Evolutionary conservation across 495 filamentous ascomycete species (phyloP), one percentile per base, ranked within the genome.

Genomic region (Penicillium coprophilum): DNA sequence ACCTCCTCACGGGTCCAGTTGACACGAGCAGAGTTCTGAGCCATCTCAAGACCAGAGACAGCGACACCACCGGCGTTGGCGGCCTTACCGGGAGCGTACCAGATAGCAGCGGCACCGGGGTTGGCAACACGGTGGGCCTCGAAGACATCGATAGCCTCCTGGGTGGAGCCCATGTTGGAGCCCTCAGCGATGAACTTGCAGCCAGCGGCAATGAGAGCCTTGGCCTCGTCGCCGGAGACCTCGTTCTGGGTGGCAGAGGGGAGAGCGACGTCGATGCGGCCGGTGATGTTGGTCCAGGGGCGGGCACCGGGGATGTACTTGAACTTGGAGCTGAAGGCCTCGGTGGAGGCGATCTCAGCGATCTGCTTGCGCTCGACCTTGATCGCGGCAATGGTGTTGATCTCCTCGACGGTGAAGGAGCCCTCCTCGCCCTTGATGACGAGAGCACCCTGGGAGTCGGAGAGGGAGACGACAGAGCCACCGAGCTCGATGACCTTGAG

Each of bases 161-260:
- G 92, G 46, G 92, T 96, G 79, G 91, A 97, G 52, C 94, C 94
- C 93, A 98, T 98, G 81, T 98, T 98, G 76, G 88, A 92, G 24
- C 94, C 94, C 77, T 98, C 94, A 55, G 94, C 94, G 65, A 97
- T 85, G 82, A 93, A 96, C 71, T 86, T 85, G 62, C 79, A 80
- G 59, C 94, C 94, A 56, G 77, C 80, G 52, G 80, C 82, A 53
- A 97, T 85, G 32, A 98, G 81, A 19, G 82, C 85, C 75, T 89
- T 77, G 48, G 92, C 94, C 77, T 98, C 94, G 68, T 93, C 89
- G 64, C 85, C 84, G 67, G 79, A 87, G 61, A 98, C 91, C 74
- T 98, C 94, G 80, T 98, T 98, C 82, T 98, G 94, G 58, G 94
- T 98, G 28, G 94, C 94, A 60, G 79, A 91, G 31, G 94, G 94